Percentiles rank a stretch among this genome's conserved stretches.
These are phyloP conservation scores for Blastobotrys capitulatus DNA, from an alignment of 1,139 yeast genomes.

Conservation along the genomic window DNA sequence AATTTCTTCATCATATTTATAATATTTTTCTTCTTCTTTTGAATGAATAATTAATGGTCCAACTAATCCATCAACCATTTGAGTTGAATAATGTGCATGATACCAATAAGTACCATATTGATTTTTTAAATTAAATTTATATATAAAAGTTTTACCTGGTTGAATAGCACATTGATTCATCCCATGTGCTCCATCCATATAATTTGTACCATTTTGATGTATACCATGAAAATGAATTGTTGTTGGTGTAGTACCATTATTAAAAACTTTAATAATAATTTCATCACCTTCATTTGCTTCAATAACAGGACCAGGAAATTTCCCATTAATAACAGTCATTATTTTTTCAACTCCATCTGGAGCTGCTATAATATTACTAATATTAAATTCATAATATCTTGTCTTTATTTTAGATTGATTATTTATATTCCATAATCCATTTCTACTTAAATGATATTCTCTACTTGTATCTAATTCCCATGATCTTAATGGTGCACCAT, in stretches of 20 bases:
- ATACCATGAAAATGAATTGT: constrained; percentile 85
- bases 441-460: constrained; percentile 24
- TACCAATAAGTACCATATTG: constrained; percentile 85
- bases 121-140: constrained; percentile 59
- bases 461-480: constrained; percentile 31
- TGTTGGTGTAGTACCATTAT: constrained; percentile 55
- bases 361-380: constrained; percentile 55
- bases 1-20: constrained; percentile 62
- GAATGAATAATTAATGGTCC: constrained; percentile 66
- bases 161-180: constrained; percentile 79
- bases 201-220: constrained; percentile 58
- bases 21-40: constrained; percentile 30
- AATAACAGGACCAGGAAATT: constrained; percentile 73
- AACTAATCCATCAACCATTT: constrained; percentile 79
- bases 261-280: constrained; percentile 53
- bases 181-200: constrained; percentile 80
- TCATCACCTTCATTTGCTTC: constrained; percentile 62
- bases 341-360: constrained; percentile 60
- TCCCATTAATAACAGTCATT: constrained; percentile 63
- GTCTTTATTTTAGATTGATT: constrained; percentile 14
- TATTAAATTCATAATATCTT: constrained; percentile 52
- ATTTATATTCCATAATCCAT: constrained; percentile 16
- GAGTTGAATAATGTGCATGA: constrained; percentile 79
- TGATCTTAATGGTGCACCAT: constrained; percentile 20
- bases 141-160: constrained; percentile 59